Conservation (phyloP, 192 early-diverging fungal species). For the Linnemannia schmuckeri region DNA sequence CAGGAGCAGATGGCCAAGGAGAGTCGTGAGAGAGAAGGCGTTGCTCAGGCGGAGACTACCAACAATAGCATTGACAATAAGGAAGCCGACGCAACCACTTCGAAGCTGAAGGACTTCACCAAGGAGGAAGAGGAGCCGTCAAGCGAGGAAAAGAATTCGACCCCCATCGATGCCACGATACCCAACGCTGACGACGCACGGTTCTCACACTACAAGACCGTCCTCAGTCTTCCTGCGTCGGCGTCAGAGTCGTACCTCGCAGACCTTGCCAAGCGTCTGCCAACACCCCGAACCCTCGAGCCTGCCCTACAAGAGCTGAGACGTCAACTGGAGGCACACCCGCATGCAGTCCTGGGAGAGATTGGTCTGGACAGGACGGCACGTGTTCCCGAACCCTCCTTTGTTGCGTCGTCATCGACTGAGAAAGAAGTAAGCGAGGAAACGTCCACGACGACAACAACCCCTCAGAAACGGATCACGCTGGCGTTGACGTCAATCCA, state of each 20-base stretch:
- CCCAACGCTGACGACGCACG: not conserved
- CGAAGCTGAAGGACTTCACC: too few relatives aligned
- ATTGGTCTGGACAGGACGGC: constrained; percentile 75
- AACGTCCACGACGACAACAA: not conserved
- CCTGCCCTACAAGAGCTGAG: constrained; percentile 50
- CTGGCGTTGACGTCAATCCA: constrained; percentile 57
- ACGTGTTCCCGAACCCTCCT: constrained; percentile 36
- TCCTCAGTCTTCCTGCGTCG: constrained; percentile 34
- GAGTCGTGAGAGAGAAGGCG: not conserved
- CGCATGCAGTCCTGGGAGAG: constrained; percentile 69
- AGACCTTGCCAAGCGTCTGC: constrained; percentile 26
- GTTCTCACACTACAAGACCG: constrained; percentile 31
- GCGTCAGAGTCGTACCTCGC: constrained; percentile 29
- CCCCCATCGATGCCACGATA: not conserved
- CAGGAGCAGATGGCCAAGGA: constrained; percentile 49
- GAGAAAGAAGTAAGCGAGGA: not conserved
- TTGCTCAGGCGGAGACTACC: not conserved
- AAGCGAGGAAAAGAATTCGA: not conserved
- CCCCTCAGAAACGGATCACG: constrained; percentile 52
- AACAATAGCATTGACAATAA: not conserved
- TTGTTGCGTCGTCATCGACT: not conserved
- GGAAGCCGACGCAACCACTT: not conserved
- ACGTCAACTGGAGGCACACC: constrained; percentile 51
- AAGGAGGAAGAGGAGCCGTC: not conserved
- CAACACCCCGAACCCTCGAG: constrained; percentile 41